Percentiles rank a stretch among this genome's conserved stretches.
These are phyloP conservation scores for Calonectria henricotiae DNA, from an alignment of 2,329 filamentous ascomycete genomes.

Conservation along the genomic window DNA sequence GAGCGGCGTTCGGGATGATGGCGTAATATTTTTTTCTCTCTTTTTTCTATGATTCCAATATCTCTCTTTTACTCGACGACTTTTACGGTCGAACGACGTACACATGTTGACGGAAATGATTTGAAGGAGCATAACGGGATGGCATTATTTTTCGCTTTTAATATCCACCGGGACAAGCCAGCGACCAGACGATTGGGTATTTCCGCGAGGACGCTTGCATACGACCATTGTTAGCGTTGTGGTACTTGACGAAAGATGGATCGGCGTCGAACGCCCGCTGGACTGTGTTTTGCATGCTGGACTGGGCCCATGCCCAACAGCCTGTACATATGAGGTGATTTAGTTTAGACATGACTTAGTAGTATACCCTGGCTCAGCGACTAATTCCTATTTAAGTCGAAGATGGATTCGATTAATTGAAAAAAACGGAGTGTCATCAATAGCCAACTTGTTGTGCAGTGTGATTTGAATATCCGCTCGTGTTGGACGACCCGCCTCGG, in stretches of 20 bases:
- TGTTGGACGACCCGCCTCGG: neutral
- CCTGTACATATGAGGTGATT: slow-evolving; percentile 54
- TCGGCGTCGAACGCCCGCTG: slow-evolving; percentile 44
- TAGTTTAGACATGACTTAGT: slow-evolving; percentile 56
- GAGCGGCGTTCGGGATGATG: slow-evolving; percentile 50
- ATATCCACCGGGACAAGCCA: slow-evolving; percentile 35
- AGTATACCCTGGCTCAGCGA: slow-evolving; percentile 60
- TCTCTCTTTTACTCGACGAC: slow-evolving; percentile 53
- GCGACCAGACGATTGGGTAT: slow-evolving; percentile 47
- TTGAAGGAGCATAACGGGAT: slow-evolving; percentile 46
- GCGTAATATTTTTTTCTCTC: slow-evolving; percentile 36
- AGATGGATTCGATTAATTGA: slow-evolving; percentile 49
- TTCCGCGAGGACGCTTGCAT: slow-evolving; percentile 46
- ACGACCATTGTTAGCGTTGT: slow-evolving; percentile 42
- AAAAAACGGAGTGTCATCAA: slow-evolving; percentile 33
- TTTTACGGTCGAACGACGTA: slow-evolving; percentile 51
- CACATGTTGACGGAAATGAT: slow-evolving; percentile 52
- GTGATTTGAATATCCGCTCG: neutral
- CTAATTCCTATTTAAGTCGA: slow-evolving; percentile 55
- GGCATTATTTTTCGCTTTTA: slow-evolving; percentile 43
- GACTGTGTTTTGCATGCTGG: slow-evolving; percentile 48
- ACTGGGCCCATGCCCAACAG: slow-evolving; percentile 40
- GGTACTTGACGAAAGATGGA: slow-evolving; percentile 41
- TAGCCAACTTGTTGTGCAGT: neutral
- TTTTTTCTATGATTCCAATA: slow-evolving; percentile 49